These are phyloP conservation scores for Candida freyschussii DNA, from an alignment of 1,139 yeast species.

Conservation along the genomic window DNA sequence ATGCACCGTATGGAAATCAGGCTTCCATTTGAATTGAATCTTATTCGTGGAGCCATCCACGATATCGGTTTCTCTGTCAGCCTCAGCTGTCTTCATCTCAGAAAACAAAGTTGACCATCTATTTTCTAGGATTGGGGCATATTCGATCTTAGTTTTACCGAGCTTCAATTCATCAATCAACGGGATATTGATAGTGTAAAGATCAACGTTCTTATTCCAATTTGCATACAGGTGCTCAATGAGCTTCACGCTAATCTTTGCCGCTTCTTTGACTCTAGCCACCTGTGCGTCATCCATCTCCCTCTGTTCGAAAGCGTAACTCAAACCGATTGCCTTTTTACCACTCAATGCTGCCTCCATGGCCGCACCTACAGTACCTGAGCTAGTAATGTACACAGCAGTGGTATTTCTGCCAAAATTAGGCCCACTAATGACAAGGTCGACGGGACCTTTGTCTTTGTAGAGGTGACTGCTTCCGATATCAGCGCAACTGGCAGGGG, in stretches of 20 bases:
- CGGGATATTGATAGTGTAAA: constrained; percentile 85
- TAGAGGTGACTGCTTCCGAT: constrained; percentile 78
- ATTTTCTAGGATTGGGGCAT: constrained; percentile 75
- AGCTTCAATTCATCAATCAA: constrained; percentile 46
- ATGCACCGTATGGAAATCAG: constrained; percentile 71
- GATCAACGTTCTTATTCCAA: constrained; percentile 58
- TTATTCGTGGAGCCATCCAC: constrained; percentile 39
- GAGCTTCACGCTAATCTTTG: constrained; percentile 59
- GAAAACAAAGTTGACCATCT: constrained; percentile 68
- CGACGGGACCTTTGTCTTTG: constrained; percentile 55
- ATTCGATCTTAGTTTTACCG: constrained; percentile 54
- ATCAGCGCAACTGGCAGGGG: constrained; percentile 95
- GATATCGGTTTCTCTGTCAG: constrained; percentile 35
- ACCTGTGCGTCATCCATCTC: constrained; percentile 42
- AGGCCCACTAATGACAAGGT: constrained; percentile 89
- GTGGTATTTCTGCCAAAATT: constrained; percentile 92
- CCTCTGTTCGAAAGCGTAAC: constrained; percentile 65
- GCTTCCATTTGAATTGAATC: constrained; percentile 70
- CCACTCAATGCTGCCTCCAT: constrained; percentile 90
- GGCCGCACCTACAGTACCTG: constrained; percentile 98
- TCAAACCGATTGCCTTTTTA: constrained; percentile 68
- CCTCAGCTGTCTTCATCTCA: constrained; percentile 21
- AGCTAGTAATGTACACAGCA: constrained; percentile 82
- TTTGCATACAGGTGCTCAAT: constrained; percentile 51
- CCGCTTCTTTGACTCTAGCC: constrained; percentile 55